These are phyloP conservation scores for Kwoniella dendrophila DNA, from an alignment of 768 basidiomycete genomes.

Conservation along the genomic window DNA sequence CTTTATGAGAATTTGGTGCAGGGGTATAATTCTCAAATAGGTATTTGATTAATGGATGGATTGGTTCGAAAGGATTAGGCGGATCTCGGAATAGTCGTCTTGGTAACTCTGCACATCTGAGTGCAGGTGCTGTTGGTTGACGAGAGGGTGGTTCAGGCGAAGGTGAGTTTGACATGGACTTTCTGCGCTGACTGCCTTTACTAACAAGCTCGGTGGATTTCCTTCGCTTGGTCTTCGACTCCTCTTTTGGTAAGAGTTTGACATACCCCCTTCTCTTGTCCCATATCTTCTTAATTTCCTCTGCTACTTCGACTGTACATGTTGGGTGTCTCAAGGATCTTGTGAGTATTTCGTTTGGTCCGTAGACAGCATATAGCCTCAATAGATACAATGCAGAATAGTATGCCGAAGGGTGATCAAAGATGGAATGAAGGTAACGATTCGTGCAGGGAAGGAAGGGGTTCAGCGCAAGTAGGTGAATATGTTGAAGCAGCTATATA, in stretches of 20 bases:
- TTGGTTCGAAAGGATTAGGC: slow-evolving; percentile 14
- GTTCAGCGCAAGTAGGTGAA: slow-evolving; percentile 73
- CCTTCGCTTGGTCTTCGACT: neutral
- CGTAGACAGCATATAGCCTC: slow-evolving; percentile 50
- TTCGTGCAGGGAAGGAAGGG: slow-evolving; percentile 66
- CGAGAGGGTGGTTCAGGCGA: neutral
- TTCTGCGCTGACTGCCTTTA: neutral
- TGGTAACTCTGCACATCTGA: slow-evolving; percentile 34
- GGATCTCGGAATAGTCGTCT: slow-evolving; percentile 37
- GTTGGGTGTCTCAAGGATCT: slow-evolving; percentile 49
- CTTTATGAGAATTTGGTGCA: slow-evolving; percentile 69
- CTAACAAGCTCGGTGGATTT: neutral
- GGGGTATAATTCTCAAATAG: slow-evolving; percentile 58
- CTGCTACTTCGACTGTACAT: slow-evolving; percentile 42
- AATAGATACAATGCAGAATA: slow-evolving; percentile 71
- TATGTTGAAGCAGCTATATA: slow-evolving; percentile 72
- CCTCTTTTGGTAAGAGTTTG: neutral
- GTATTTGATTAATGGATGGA: slow-evolving; percentile 46
- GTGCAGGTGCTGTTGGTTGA: slow-evolving; percentile 1
- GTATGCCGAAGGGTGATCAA: slow-evolving; percentile 63
- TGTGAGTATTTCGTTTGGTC: slow-evolving; percentile 33
- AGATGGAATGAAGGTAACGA: slow-evolving; percentile 62
- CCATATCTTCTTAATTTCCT: slow-evolving; percentile 44
- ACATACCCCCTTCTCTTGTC: slow-evolving; percentile 26
- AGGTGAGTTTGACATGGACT: slow-evolving; percentile 4